Percentiles rank a stretch among this genome's conserved stretches.
phyloP scores from a whole-genome alignment of 179 eudicot genomes.

The Drosera spatulata region DNA sequence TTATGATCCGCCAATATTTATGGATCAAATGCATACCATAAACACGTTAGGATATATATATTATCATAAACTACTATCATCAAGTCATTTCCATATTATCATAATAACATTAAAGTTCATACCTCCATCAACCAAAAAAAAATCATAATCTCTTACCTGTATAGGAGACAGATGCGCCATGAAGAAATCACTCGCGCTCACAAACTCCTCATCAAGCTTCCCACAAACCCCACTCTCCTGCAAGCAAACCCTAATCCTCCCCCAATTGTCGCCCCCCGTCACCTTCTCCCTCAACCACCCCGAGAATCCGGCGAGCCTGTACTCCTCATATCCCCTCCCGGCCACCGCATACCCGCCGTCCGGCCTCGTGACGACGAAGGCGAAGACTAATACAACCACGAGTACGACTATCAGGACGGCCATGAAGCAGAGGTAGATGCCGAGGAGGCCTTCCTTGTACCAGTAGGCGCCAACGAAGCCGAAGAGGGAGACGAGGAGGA shows the following conservation, averaged over 20 bases:
- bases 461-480: constrained; percentile 91
- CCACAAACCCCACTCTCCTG: constrained; percentile 41
- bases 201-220: constrained; percentile 38
- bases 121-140: no score
- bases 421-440: constrained; percentile 66
- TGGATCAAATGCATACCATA: no score
- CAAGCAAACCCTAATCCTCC: constrained; percentile 64
- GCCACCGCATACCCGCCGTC: constrained; percentile 45
- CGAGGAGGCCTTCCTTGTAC: constrained; percentile 66
- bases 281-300: constrained; percentile 63
- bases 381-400: constrained; percentile 60
- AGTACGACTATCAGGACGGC: constrained; percentile 55
- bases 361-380: constrained; percentile 72
- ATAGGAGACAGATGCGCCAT: constrained; percentile 75
- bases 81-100: no score
- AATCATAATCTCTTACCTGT: constrained; percentile 27
- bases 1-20: no score
- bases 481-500: constrained; percentile 50
- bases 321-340: constrained; percentile 50
- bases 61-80: no score
- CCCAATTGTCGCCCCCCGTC: constrained; percentile 45
- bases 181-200: constrained; percentile 46
- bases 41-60: no score
- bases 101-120: no score
- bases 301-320: constrained; percentile 63